Evolutionary conservation across 129 eudicot genomes (phyloP).

Genomic region (Helianthus annuus): DNA sequence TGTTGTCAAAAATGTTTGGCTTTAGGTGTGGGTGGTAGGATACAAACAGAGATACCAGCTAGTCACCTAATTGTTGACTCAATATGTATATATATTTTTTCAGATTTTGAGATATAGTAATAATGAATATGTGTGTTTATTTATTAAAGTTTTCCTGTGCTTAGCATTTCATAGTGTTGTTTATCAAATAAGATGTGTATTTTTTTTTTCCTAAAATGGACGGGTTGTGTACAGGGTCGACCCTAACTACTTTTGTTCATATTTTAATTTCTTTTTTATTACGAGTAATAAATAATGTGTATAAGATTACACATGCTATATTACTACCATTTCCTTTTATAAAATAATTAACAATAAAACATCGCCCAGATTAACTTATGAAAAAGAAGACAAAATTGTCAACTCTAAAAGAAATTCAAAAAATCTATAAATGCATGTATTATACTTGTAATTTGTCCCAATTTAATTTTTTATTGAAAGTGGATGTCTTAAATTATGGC

Average conservation of each 20-base stretch:
- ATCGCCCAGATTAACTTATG: background rate
- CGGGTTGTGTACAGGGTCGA: background rate
- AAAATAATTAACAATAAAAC: background rate
- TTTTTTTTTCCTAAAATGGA: background rate
- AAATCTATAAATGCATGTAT: background rate
- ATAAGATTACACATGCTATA: background rate
- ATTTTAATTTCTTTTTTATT: background rate
- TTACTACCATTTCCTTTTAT: background rate
- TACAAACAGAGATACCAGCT: conserved; percentile 33
- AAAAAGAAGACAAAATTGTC: too few species aligned
- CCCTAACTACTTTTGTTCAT: background rate
- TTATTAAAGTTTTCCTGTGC: background rate
- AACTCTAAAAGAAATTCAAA: background rate
- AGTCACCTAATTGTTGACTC: conserved; percentile 27
- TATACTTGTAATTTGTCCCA: background rate
- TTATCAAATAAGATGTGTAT: background rate
- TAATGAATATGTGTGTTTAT: conserved; percentile 10
- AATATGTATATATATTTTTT: conserved; percentile 24
- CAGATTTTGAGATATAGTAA: conserved; percentile 4
- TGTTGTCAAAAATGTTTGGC: conserved; percentile 10
- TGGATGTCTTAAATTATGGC: background rate
- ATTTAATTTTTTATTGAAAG: background rate
- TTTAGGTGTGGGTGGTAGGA: conserved; percentile 35
- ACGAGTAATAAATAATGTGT: background rate
- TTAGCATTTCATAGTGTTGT: conserved; percentile 4